Percentiles rank a stretch among this genome's conserved stretches.
phyloP scores from a whole-genome alignment of 495 filamentous ascomycete genomes.

The Ascodesmis nigricans region DNA sequence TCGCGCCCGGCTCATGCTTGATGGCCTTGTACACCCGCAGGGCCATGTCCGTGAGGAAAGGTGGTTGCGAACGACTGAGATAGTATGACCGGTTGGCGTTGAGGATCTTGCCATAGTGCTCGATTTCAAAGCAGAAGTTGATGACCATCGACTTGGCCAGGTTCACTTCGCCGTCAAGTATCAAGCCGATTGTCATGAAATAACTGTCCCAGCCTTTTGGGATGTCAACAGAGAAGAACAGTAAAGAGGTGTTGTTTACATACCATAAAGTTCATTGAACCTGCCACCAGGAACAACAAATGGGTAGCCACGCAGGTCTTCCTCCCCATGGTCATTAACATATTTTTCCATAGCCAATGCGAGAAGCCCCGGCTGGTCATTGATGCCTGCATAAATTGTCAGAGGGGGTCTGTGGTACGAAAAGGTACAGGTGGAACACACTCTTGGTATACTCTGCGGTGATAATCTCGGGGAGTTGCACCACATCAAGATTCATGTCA shows the following conservation, averaged over 20 bases:
- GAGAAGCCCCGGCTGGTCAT: slow-evolving; percentile 65
- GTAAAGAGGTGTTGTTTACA: not conserved
- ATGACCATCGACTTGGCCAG: slow-evolving; percentile 79
- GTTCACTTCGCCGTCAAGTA: slow-evolving; percentile 59
- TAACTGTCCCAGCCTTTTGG: slow-evolving; percentile 74
- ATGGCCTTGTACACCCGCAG: slow-evolving; percentile 74
- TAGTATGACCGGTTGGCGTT: slow-evolving; percentile 96
- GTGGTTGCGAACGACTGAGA: slow-evolving; percentile 76
- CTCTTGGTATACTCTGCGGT: slow-evolving; percentile 50
- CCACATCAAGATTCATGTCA: slow-evolving; percentile 67
- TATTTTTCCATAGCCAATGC: slow-evolving; percentile 72
- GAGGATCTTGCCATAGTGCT: slow-evolving; percentile 93
- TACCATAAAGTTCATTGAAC: slow-evolving; percentile 87
- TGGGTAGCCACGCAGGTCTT: slow-evolving; percentile 52
- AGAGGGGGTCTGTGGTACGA: not conserved
- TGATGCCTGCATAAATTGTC: slow-evolving; percentile 37
- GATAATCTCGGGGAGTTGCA: slow-evolving; percentile 45
- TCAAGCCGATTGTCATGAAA: slow-evolving; percentile 75
- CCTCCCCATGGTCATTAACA: slow-evolving; percentile 40
- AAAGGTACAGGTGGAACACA: slow-evolving; percentile 4
- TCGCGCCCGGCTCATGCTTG: slow-evolving; percentile 48
- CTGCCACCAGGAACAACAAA: slow-evolving; percentile 91
- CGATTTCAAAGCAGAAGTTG: slow-evolving; percentile 94
- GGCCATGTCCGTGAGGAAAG: slow-evolving; percentile 95
- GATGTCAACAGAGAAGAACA: not conserved